phyloP scores from a whole-genome alignment of 768 basidiomycete species.

The Kwoniella newhampshirensis region DNA sequence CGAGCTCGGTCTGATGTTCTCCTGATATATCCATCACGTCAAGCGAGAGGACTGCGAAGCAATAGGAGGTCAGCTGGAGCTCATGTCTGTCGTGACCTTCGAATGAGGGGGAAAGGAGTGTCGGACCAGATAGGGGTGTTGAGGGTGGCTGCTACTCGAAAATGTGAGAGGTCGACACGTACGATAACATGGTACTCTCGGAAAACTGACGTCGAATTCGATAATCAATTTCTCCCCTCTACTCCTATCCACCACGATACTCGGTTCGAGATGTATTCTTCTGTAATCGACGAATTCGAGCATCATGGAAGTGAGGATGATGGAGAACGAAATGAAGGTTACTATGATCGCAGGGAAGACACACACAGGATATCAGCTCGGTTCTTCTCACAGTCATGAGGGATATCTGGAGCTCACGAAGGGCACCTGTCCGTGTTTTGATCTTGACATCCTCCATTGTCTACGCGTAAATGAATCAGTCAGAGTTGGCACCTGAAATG shows the following conservation, averaged over 20 bases:
- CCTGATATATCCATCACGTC: slow-evolving; percentile 99
- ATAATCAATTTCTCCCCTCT: slow-evolving; percentile 92
- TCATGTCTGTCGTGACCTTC: background rate
- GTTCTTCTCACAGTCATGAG: background rate
- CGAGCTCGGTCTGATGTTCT: slow-evolving; percentile 81
- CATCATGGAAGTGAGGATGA: slow-evolving; percentile 85
- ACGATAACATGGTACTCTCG: slow-evolving; percentile 96
- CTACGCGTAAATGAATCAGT: slow-evolving; percentile 56
- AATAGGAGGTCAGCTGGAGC: background rate
- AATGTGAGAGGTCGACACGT: too few species aligned
- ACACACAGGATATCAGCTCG: background rate
- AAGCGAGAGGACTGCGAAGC: slow-evolving; percentile 74
- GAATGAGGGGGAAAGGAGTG: background rate
- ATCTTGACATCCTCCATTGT: slow-evolving; percentile 99
- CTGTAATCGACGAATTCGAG: slow-evolving; percentile 97
- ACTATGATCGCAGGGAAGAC: slow-evolving; percentile 58
- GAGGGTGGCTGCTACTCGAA: too few species aligned
- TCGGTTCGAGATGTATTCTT: slow-evolving; percentile 75
- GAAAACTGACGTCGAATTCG: slow-evolving; percentile 89
- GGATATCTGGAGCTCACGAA: slow-evolving; percentile 60
- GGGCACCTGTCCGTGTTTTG: slow-evolving; percentile 89
- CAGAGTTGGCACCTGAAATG: background rate
- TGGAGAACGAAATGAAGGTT: slow-evolving; percentile 83
- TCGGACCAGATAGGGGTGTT: too few species aligned
- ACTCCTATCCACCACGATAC: slow-evolving; percentile 89